phyloP scores from a whole-genome alignment of 768 basidiomycete genomes.

The Hericium rajendrae region DNA sequence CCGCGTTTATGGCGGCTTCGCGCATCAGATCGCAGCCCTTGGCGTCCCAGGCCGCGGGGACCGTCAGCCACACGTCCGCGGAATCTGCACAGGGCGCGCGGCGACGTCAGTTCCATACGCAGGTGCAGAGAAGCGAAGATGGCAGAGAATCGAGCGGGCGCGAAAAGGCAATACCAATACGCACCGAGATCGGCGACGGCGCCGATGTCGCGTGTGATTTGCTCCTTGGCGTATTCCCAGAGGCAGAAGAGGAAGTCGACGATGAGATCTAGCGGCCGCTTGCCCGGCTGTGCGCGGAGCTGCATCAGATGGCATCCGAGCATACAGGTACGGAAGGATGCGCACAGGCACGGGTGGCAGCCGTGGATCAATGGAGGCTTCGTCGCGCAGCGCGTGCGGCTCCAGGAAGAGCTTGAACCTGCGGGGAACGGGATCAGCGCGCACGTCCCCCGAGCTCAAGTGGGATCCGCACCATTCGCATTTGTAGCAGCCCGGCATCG shows the following conservation, averaged over 20 bases:
- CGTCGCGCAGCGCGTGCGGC: conserved; percentile 69
- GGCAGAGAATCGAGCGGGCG: background rate
- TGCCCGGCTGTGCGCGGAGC: conserved; percentile 44
- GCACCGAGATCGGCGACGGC: conserved; percentile 77
- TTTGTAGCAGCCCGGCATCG: conserved; percentile 47
- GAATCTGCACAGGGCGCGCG: conserved; percentile 37
- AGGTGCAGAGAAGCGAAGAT: background rate
- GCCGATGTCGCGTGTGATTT: conserved; percentile 82
- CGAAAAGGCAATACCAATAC: conserved; percentile 15
- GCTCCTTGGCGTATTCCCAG: conserved; percentile 82
- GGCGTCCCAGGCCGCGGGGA: conserved; percentile 88
- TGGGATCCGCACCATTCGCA: conserved; percentile 38
- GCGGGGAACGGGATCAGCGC: background rate
- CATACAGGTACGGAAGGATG: background rate
- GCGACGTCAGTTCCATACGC: no score
- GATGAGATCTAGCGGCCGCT: conserved; percentile 69
- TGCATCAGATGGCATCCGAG: background rate
- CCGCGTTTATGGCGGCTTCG: conserved; percentile 71
- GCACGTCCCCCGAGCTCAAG: background rate
- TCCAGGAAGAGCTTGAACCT: conserved; percentile 87
- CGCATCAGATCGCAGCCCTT: conserved; percentile 81
- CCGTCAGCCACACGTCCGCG: conserved; percentile 79
- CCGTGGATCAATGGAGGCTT: conserved; percentile 61
- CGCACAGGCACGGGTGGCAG: conserved; percentile 71
- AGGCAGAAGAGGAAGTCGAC: conserved; percentile 74